These are phyloP conservation scores for Chalciporus pseudorubinellus DNA, from an alignment of 768 basidiomycete species.

Conservation along the genomic window DNA sequence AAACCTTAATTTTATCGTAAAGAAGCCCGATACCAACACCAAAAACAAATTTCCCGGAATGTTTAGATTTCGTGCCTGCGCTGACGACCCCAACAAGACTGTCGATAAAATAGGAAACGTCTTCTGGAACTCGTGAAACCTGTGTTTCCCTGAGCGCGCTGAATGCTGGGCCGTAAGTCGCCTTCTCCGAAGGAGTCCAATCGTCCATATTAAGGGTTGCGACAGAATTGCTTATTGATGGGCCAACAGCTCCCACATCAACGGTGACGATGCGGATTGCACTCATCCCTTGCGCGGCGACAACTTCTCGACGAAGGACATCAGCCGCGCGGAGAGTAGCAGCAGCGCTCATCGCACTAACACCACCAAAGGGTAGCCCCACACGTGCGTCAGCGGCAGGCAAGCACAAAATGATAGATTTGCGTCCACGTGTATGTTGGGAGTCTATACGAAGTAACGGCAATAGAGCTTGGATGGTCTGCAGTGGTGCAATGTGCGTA, in stretches of 20 bases:
- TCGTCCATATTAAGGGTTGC: conserved; percentile 54
- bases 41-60: conserved; percentile 41
- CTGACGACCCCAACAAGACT: conserved; percentile 59
- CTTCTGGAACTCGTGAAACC: conserved; percentile 51
- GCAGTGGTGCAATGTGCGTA: conserved; percentile 75
- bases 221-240: conserved; percentile 24
- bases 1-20: conserved; percentile 45
- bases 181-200: conserved; percentile 74
- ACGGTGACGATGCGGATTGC: conserved; percentile 54
- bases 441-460: conserved; percentile 74
- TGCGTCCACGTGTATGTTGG: conserved; percentile 42
- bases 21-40: conserved; percentile 43
- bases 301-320: conserved; percentile 72
- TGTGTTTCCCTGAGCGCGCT: conserved; percentile 43
- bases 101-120: conserved; percentile 57
- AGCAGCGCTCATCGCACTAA: conserved; percentile 74
- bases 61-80: conserved; percentile 42
- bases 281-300: conserved; percentile 63
- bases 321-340: conserved; percentile 70
- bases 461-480: conserved; percentile 71
- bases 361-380: conserved; percentile 63
- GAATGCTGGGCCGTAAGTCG: conserved; percentile 72
- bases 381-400: conserved; percentile 71
- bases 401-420: conserved; percentile 66
- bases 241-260: conserved; percentile 63